Percentiles rank a stretch among this genome's conserved stretches.
phyloP scores from a whole-genome alignment of 768 basidiomycete genomes.

The Leccinum subgranulosum region DNA sequence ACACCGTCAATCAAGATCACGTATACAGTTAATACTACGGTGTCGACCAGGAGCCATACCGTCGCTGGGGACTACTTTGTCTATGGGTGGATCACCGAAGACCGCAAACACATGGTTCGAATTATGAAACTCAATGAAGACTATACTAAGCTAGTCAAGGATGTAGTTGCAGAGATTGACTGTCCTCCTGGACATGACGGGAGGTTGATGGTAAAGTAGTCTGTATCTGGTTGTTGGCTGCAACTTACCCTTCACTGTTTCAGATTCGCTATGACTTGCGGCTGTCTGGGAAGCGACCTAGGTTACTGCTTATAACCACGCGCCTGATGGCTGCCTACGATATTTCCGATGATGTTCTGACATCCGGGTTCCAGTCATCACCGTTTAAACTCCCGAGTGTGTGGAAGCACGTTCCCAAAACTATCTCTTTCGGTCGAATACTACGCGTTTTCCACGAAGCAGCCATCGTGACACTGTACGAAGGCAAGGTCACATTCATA shows the following conservation, averaged over 20 bases:
- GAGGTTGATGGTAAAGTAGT: constrained; percentile 22
- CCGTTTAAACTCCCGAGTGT: constrained; percentile 8
- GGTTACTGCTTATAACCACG: constrained; percentile 23
- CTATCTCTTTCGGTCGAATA: constrained; percentile 27
- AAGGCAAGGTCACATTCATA: constrained; percentile 24
- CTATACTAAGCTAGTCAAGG: constrained; percentile 20
- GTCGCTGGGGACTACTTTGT: constrained; percentile 24
- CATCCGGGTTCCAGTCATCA: constrained; percentile 7
- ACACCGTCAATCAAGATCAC: constrained; percentile 25
- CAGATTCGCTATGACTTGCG: constrained; percentile 31
- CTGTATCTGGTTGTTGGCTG: background rate
- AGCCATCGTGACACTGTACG: constrained; percentile 25
- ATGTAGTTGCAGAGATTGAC: constrained; percentile 25
- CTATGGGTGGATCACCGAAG: constrained; percentile 30
- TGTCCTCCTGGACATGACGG: constrained; percentile 27
- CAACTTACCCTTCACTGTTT: background rate
- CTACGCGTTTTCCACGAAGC: constrained; percentile 26
- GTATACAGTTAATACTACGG: constrained; percentile 22
- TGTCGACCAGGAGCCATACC: constrained; percentile 24
- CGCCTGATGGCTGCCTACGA: constrained; percentile 30
- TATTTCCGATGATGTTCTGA: constrained; percentile 18
- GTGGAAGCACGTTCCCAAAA: constrained; percentile 22
- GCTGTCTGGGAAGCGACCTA: constrained; percentile 24
- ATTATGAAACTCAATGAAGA: constrained; percentile 29
- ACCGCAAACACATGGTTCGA: constrained; percentile 27